Percentiles rank a stretch among this genome's conserved stretches.
Conservation (phyloP, 768 basidiomycete genomes). For the Boletus pseudopeckii region DNA sequence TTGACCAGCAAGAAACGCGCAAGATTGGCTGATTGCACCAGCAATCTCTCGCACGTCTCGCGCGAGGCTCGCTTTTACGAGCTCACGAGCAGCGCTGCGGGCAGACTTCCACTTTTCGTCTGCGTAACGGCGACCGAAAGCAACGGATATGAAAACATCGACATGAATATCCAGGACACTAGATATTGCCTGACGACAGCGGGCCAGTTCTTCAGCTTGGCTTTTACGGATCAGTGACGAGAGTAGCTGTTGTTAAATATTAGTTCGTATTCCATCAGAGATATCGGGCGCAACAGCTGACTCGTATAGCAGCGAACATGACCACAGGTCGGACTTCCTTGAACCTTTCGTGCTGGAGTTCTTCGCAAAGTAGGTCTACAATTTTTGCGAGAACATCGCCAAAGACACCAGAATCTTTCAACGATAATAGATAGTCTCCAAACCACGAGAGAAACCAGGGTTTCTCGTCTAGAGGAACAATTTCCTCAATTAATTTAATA, state of each 20-base stretch:
- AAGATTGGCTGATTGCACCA: conserved; percentile 33
- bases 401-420: conserved; percentile 47
- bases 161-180: conserved; percentile 51
- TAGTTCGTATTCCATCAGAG: conserved; percentile 2
- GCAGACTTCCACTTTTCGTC: conserved; percentile 41
- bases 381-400: conserved; percentile 71
- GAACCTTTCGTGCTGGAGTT: conserved; percentile 77
- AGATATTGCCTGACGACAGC: conserved; percentile 31
- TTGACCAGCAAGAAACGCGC: conserved; percentile 30
- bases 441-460: conserved; percentile 64
- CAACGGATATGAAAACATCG: conserved; percentile 43
- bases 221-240: conserved; percentile 33
- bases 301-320: conserved; percentile 59
- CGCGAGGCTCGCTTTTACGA: conserved; percentile 36
- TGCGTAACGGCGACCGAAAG: conserved; percentile 40
- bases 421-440: conserved; percentile 55
- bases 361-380: conserved; percentile 72
- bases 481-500: conserved; percentile 40
- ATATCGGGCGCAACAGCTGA: conserved; percentile 37
- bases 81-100: conserved; percentile 38
- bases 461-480: conserved; percentile 31
- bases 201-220: conserved; percentile 24
- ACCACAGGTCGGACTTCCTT: conserved; percentile 53
- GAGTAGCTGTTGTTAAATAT: conserved; percentile 29
- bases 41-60: conserved; percentile 35